Evolutionary conservation across 129 eudicot genomes (phyloP), one percentile per base, ranked within the genome.

Genomic region (Flaveria bidentis): DNA sequence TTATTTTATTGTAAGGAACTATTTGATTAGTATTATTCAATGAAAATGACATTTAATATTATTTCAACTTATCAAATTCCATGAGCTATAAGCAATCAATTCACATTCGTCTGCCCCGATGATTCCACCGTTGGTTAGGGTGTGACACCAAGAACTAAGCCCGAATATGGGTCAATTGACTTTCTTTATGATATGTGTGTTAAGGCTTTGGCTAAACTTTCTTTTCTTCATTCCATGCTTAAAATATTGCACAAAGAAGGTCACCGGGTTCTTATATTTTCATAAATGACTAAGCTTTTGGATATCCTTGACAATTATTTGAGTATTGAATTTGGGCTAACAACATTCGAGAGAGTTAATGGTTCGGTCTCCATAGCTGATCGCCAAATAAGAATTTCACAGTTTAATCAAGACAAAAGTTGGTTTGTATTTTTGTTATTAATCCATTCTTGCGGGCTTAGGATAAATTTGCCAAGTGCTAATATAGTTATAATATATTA

Each of bases 101-200:
- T n/a, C n/a, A n/a, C n/a, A n/a, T n/a, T n/a, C n/a, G n/a, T n/a
- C n/a, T n/a, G n/a, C n/a, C n/a, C n/a, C n/a, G n/a, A n/a, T n/a
- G n/a, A n/a, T n/a, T n/a, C n/a, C n/a, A n/a, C n/a, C n/a, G n/a
- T n/a, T n/a, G n/a, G n/a, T n/a, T n/a, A n/a, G n/a, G n/a, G n/a
- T n/a, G n/a, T n/a, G n/a, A n/a, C n/a, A n/a, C n/a, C n/a, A n/a
- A n/a, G 99, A n/a, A 91, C 99, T 52, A 97, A 95, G 76, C 99
- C 99, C 15, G 99, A 91, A 58, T 77, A 92, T 2, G 97, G 96
- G 11, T 61, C 99, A 0, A 18, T 84, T 2, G 96, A 95, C 65
- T 95, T 91, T 65, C 96, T 95, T 80, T 97, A 95, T 39, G 99
- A 95, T 64, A 95, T 95, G 99, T 83, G 99, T 25, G 91, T 95